Conservation (phyloP, 306 rosid genomes). For the Glycine soja region DNA sequence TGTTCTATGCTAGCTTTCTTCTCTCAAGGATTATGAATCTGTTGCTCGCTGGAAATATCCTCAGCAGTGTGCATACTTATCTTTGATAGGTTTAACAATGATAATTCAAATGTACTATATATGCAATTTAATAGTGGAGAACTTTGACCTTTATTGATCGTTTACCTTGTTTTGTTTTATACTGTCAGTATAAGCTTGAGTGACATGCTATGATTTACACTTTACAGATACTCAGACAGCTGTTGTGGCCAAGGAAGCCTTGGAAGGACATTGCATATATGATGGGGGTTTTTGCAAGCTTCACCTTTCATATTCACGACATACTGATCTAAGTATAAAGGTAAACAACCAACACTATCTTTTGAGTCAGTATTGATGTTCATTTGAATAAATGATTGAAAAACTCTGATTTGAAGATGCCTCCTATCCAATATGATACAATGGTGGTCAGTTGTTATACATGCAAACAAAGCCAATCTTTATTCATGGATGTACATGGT, state of each 20-base stretch:
- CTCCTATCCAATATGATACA: background rate
- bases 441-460: conserved; percentile 1
- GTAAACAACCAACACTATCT: conserved; percentile 46
- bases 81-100: background rate
- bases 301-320: conserved; percentile 94
- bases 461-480: conserved; percentile 5
- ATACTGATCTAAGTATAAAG: conserved; percentile 98
- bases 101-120: background rate
- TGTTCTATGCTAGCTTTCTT: background rate
- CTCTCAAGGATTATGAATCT: too few relatives aligned
- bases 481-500: background rate
- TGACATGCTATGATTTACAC: conserved; percentile 32
- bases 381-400: conserved; percentile 27
- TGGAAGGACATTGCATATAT: conserved; percentile 98
- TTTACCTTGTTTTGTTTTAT: conserved; percentile 20
- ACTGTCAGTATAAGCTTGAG: background rate
- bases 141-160: conserved; percentile 13
- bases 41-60: too few relatives aligned
- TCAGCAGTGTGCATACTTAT: too few relatives aligned
- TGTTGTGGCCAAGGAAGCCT: conserved; percentile 90
- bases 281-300: conserved; percentile 99
- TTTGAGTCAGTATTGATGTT: background rate
- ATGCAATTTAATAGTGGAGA: conserved; percentile 35
- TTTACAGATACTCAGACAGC: conserved; percentile 85
- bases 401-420: conserved; percentile 1